Percentiles rank a stretch among this genome's conserved stretches.
Evolutionary conservation across 371 early-diverging fungal species (phyloP).

Genomic region (Mortierella sp.): DNA sequence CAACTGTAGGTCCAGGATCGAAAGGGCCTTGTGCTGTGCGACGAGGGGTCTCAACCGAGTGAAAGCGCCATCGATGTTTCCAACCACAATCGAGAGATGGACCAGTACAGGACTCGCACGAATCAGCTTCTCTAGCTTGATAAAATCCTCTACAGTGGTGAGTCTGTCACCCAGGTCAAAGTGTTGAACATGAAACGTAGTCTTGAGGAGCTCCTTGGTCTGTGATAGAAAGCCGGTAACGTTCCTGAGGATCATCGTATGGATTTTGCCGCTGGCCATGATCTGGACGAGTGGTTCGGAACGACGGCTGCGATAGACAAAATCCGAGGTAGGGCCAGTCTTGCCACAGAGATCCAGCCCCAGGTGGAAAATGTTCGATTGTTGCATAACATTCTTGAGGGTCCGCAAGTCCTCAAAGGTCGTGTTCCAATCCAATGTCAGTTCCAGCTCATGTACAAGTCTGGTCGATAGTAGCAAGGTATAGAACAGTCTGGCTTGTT

Average conservation of each 20-base stretch:
- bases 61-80: not conserved
- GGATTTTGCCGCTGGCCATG: conserved; percentile 1
- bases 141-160: not conserved
- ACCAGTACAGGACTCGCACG: not conserved
- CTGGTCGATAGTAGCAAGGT: not conserved
- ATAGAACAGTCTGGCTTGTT: not conserved
- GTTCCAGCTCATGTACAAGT: not conserved
- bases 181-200: not conserved
- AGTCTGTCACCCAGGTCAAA: not conserved
- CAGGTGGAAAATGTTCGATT: not conserved
- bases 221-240: not conserved
- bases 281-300: not conserved
- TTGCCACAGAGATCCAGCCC: not conserved
- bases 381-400: not conserved
- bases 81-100: not conserved
- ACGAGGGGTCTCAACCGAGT: not conserved
- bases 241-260: not conserved
- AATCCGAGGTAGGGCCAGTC: not conserved
- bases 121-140: not conserved
- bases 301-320: not conserved
- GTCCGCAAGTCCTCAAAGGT: not conserved
- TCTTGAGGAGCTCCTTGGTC: not conserved
- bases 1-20: not conserved
- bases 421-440: not conserved
- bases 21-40: not conserved